A percentile compares a stretch with the other conserved stretches of the same genome.
phyloP scores from a whole-genome alignment of 2,329 filamentous ascomycete species.

The Orbilia javanica region DNA sequence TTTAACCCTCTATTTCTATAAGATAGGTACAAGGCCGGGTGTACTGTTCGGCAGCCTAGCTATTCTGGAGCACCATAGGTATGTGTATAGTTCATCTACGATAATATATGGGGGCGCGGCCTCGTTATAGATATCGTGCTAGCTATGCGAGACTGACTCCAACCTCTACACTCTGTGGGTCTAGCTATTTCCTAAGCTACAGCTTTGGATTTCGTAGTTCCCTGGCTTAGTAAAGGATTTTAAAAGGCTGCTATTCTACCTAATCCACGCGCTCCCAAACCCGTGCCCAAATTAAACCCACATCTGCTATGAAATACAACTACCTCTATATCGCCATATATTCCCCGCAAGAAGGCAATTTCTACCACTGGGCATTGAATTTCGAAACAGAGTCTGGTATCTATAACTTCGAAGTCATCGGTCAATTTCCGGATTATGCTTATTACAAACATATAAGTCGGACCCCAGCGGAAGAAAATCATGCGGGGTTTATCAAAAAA shows the following conservation, averaged over 20 bases:
- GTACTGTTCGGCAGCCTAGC: too few species aligned
- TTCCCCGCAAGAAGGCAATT: background rate
- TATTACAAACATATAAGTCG: background rate
- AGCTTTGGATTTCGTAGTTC: too few species aligned
- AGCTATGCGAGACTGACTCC: background rate
- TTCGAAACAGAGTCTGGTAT: background rate
- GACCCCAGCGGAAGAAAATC: background rate
- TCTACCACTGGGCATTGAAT: slow-evolving; percentile 9
- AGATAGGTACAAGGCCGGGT: too few species aligned
- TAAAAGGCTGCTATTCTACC: too few species aligned
- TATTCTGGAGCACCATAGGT: too few species aligned
- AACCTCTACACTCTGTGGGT: background rate
- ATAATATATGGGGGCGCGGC: too few species aligned
- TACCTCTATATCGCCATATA: background rate
- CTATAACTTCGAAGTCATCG: slow-evolving; percentile 10
- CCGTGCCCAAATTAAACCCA: background rate
- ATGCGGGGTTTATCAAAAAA: slow-evolving; percentile 33
- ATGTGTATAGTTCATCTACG: too few species aligned
- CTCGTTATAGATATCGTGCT: too few species aligned
- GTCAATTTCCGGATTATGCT: background rate
- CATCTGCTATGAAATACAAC: background rate
- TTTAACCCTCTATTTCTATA: too few species aligned
- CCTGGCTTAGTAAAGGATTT: too few species aligned
- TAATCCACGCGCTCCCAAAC: too few species aligned
- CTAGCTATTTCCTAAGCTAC: background rate